Evolutionary conservation across 1,139 yeast species (phyloP).

Genomic region (Torulaspora globosa): DNA sequence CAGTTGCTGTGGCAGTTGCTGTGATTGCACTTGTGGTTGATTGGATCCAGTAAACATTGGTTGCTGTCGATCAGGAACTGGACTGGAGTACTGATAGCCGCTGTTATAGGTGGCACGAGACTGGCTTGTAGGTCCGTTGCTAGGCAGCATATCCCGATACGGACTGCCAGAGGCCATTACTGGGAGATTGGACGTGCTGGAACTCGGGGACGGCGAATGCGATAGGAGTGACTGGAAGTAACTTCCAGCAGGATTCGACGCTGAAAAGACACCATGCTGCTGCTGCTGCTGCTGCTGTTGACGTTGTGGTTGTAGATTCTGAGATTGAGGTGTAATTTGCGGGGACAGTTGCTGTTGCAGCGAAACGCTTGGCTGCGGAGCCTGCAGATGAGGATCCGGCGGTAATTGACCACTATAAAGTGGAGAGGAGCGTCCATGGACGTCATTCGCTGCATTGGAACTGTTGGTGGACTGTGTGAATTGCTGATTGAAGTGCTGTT

Average conservation of each 20-base stretch:
- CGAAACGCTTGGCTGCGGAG: constrained; percentile 14
- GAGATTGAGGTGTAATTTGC: constrained; percentile 13
- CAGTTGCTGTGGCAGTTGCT: constrained; percentile 20
- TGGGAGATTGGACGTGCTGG: constrained; percentile 19
- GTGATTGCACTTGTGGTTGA: constrained; percentile 15
- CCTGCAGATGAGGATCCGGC: constrained; percentile 2
- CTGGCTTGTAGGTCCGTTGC: constrained; percentile 17
- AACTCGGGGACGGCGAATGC: constrained; percentile 27
- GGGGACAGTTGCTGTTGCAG: constrained; percentile 28
- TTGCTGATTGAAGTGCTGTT: constrained; percentile 29
- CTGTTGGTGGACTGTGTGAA: constrained; percentile 8
- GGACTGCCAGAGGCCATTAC: constrained; percentile 12
- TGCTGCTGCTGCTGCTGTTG: constrained; percentile 43
- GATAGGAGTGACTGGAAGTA: constrained; percentile 30
- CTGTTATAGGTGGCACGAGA: constrained; percentile 16
- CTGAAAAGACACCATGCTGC: constrained; percentile 39
- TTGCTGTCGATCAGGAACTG: constrained; percentile 14
- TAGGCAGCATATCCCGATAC: constrained; percentile 13
- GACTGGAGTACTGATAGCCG: constrained; percentile 12
- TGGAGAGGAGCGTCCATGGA: constrained; percentile 14
- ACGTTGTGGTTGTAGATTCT: constrained; percentile 44
- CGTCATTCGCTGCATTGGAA: constrained; percentile 9
- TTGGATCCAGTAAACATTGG: constrained; percentile 12
- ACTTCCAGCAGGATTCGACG: constrained; percentile 24
- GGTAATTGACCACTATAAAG: constrained; percentile 17